Conservation (phyloP, 164 flowering plant genomes). For the Magnolia sinica region DNA sequence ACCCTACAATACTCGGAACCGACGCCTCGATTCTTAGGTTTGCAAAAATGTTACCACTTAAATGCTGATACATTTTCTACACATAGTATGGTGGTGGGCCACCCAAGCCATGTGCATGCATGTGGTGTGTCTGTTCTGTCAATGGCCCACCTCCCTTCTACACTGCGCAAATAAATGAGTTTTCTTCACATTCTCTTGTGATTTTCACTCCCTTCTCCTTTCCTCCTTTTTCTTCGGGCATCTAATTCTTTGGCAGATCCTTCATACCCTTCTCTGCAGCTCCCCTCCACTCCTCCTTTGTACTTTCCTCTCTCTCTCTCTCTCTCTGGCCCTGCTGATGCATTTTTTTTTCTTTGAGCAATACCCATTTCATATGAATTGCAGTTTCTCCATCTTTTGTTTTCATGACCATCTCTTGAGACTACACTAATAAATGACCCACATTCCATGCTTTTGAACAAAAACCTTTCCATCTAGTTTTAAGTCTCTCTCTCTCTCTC, state of each 20-base stretch:
- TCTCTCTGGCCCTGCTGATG: not conserved
- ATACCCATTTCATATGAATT: not conserved
- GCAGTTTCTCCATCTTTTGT: not conserved
- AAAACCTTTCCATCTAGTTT: not conserved
- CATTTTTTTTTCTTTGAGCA: not conserved
- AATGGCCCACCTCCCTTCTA: constrained; percentile 39
- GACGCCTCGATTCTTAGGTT: not conserved
- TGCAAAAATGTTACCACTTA: not conserved
- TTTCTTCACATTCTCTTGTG: constrained; percentile 25
- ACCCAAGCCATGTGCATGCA: constrained; percentile 65
- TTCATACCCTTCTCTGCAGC: constrained; percentile 1
- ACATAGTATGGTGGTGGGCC: constrained; percentile 40
- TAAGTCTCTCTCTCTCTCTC: too few relatives aligned
- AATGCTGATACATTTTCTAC: not conserved
- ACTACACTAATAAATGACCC: not conserved
- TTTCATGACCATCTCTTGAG: not conserved
- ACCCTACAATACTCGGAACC: too few relatives aligned
- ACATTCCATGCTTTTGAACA: not conserved
- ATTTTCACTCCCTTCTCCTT: constrained; percentile 15
- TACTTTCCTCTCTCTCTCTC: not conserved
- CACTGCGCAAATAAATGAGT: constrained; percentile 32
- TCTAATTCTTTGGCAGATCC: constrained; percentile 3
- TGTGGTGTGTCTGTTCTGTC: constrained; percentile 59
- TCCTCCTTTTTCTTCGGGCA: constrained; percentile 12
- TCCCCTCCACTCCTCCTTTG: not conserved